These are phyloP conservation scores for Rhynchospora breviuscula DNA, from an alignment of 176 grass and related monocot species.

Conservation along the genomic window DNA sequence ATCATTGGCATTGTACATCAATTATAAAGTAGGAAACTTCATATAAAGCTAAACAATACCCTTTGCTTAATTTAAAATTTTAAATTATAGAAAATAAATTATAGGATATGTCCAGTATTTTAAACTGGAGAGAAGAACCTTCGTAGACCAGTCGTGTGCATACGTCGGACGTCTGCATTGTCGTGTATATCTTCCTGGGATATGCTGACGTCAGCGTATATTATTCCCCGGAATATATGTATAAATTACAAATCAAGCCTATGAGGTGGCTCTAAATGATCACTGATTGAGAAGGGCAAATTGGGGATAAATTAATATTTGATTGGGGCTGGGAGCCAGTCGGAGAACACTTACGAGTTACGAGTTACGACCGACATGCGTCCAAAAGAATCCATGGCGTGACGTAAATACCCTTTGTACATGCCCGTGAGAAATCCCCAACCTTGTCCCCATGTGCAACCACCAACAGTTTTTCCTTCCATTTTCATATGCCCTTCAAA, in stretches of 20 bases:
- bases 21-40: too few relatives aligned
- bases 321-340: neutral
- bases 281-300: neutral
- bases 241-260: neutral
- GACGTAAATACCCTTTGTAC: slow-evolving; percentile 62
- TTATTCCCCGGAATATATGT: neutral
- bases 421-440: slow-evolving; percentile 47
- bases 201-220: neutral
- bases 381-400: slow-evolving; percentile 29
- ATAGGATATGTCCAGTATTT: neutral
- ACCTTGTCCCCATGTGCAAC: slow-evolving; percentile 43
- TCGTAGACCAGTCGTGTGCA: slow-evolving; percentile 30
- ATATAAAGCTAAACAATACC: neutral
- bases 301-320: neutral
- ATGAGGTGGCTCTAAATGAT: neutral
- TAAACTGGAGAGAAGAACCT: neutral
- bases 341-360: neutral
- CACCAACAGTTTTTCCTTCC: slow-evolving; percentile 8
- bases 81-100: neutral
- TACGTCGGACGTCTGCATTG: slow-evolving; percentile 38
- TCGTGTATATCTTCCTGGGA: slow-evolving; percentile 32
- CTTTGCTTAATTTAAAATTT: neutral
- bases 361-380: slow-evolving; percentile 26
- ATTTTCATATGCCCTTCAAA: neutral
- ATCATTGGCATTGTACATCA: neutral